Base-by-base conservation (phyloP, 2,329 filamentous ascomycete species). In the Podosphaera xanthii region DNA sequence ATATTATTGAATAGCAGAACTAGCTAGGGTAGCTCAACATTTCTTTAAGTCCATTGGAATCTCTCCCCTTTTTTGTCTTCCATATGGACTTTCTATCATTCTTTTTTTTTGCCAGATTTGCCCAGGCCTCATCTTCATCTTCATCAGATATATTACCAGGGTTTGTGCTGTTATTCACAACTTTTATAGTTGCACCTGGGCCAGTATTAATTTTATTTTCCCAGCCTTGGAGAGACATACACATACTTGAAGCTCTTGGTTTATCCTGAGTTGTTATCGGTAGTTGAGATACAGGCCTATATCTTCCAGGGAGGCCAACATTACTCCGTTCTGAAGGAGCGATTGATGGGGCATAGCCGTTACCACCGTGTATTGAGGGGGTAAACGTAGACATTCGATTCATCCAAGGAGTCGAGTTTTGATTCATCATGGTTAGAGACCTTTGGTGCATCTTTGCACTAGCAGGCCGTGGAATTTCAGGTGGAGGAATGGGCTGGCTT, bases 291-390 rank as follows among this genome's bases (percentile, higher is more conserved):
- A 97, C 91, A 1, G 92, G 89, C 53, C 92, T 81, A 72, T 98
- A 98, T 52, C 92, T 82, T 38, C 87, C 84, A 7, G 92, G 89
- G 58, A 94, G 77, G 14, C 92, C 92, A 62, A 96, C 75, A 69
- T 94, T 97, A 75, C 90, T 97, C 62, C 92, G 84, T 73, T 97
- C 92, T 4, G 88, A 95, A 0, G 92, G 92, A 2, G 92, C 91
- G 64, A 98, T 94, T 0, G 91, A 97, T 0, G 89, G 82, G 0
- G 89, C 79, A 71, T 97, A 97, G 7, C 80, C 82, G 58, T 54
- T 73, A 4, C 78, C 70, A 70, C 65, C 59, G 44, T 63, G 61
- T 12, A 79, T 74, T 10, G 77, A 79, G 3, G 77, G 76, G 14
- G 76, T 71, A 64, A 75, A 78, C 5, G 72, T 71, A 22, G 69